Evolutionary conservation across 331 rosid species (phyloP).

Genomic region (Pyrus hybrid): DNA sequence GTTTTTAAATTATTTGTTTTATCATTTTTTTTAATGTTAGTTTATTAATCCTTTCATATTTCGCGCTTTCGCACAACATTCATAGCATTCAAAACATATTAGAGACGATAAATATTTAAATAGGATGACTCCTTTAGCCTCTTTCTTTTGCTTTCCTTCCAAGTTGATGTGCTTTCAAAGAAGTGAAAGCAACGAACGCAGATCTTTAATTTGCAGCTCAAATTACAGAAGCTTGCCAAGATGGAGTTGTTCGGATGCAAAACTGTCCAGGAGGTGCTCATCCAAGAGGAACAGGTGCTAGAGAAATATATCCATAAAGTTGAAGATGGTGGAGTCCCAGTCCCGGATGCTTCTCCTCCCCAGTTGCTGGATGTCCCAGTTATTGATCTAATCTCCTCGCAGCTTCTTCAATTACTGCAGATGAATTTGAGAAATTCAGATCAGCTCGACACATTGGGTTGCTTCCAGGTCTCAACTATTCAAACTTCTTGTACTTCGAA

Average conservation of each 20-base stretch:
- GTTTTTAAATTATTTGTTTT: too few relatives aligned
- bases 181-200: too few relatives aligned
- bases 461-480: conserved; percentile 49
- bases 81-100: too few relatives aligned
- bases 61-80: too few relatives aligned
- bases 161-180: too few relatives aligned
- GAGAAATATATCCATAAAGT: conserved; percentile 27
- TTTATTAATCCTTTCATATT: too few relatives aligned
- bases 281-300: conserved; percentile 27
- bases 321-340: conserved; percentile 21
- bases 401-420: conserved; percentile 15
- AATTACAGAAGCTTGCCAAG: neutral
- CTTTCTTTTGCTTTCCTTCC: too few relatives aligned
- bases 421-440: conserved; percentile 38
- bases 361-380: conserved; percentile 35
- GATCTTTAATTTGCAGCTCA: neutral
- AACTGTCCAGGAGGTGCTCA: conserved; percentile 32
- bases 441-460: conserved; percentile 52
- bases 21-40: too few relatives aligned
- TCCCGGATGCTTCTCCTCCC: conserved; percentile 8
- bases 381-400: conserved; percentile 34
- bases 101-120: too few relatives aligned
- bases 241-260: neutral
- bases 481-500: neutral
- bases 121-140: too few relatives aligned